Evolutionary conservation across 2,329 filamentous ascomycete genomes (phyloP), one percentile per base, ranked within the genome.

Genomic region (Fusarium anthophilum): DNA sequence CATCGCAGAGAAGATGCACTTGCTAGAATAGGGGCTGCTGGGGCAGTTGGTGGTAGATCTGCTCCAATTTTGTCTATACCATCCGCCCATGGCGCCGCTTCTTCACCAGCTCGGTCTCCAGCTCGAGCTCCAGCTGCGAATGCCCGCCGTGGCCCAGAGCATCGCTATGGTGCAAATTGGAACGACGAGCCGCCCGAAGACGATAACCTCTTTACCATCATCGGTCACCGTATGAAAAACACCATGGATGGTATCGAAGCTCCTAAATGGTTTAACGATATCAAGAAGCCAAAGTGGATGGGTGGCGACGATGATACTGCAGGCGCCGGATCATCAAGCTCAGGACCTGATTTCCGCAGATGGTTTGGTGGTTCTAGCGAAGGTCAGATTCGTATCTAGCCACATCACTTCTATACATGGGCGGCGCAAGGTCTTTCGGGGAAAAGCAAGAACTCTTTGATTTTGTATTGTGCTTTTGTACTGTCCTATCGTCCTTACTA

Each of bases 221-320:
- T 98, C 70, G 91, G 93, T 0, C 93, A 97, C 79, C 89, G 96
- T 41, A 91, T 99, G 77, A 93, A 92, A 82, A 99, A 99, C 79
- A 98, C 96, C 0, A 90, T 98, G 59, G 96, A 98, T 70, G 93
- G 91, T 1, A 88, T 94, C 5, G 92, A 95, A 59, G 88, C 92
- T 37, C 96, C 96, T 1, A 91, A 91, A 73, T 98, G 95, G 95
- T 85, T 98, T 72, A 89, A 91, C 76, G 92, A 88, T 14, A 89
- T 95, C 82, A 94, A 92, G 82, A 90, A 92, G 79, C 94, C 94
- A 10, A 92, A 91, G 77, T 97, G 94, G 94, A 93, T 96, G 90
- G 89, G 90, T 24, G 89, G 88, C 30, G 88, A 89, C 17, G 84
- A 83, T 22, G 81, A 76, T 22, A 78, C 79, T 10, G 78, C 79